Base-by-base conservation (phyloP, 2,329 filamentous ascomycete genomes). In the Lecanicillium sp. region DNA sequence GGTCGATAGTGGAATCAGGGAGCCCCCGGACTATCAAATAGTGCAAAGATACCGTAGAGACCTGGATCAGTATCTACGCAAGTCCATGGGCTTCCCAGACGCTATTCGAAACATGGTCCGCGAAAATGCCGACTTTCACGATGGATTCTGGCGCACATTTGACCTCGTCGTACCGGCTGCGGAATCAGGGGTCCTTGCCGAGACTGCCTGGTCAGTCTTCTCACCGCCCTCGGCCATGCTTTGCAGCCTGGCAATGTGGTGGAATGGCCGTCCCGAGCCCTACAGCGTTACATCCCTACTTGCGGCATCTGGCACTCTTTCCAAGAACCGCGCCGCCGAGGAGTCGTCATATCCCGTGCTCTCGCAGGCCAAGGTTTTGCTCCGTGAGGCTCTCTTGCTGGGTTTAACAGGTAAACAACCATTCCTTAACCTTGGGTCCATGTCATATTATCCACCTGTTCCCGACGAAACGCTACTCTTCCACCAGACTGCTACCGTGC, bases 271-370 rank as follows among this genome's bases (percentile, higher is more conserved):
- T 32, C 62, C 62, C 6, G 67, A 65, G 7, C 58, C 64, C 3
- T 75, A 72, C 48, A 67, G 68, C 48, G 66, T 76, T 29, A 69
- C 73, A 50, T 65, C 71, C 28, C 58, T 78, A 0, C 55, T 78
- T 33, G 66, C 64, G 44, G 51, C 71, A 25, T 76, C 65, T 35
- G 66, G 70, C 6, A 61, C 60, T 32, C 52, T 77, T 37, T 73
- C 72, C 2, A 51, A 55, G 9, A 68, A 58, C 15, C 64, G 74
- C 30, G 64, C 68, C 19, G 56, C 57, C 3, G 74, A 78, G 47
- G 64, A 67, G 20, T 51, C 58, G n/a, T 51, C 54, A 1, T 72
- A 68, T 44, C 73, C 74, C 2, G 57, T 68, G 1, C 55, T 78
- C 15, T 71, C 71, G 48, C 64, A 65, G 6, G 71, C 71, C 18